These are phyloP conservation scores for Claviceps arundinis DNA, from an alignment of 2,329 filamentous ascomycete species.

Conservation along the genomic window DNA sequence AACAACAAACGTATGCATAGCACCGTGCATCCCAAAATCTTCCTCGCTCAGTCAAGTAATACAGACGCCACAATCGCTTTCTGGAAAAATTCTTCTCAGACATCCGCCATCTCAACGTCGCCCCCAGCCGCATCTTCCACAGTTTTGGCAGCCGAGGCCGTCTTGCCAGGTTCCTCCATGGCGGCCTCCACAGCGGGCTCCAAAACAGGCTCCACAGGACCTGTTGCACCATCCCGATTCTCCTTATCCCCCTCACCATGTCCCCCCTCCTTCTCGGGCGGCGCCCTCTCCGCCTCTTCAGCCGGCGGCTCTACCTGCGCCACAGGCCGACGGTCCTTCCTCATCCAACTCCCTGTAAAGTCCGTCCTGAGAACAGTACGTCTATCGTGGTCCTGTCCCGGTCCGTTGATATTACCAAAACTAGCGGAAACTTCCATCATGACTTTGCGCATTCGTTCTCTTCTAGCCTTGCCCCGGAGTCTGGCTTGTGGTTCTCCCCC, in stretches of 20 bases:
- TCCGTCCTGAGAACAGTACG: slow-evolving; percentile 15
- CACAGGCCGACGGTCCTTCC: slow-evolving; percentile 13
- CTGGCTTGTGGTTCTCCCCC: slow-evolving; percentile 50
- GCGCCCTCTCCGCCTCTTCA: slow-evolving; percentile 12
- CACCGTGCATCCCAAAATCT: no score
- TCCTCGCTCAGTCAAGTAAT: no score
- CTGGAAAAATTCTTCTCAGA: no score
- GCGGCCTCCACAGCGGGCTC: neutral
- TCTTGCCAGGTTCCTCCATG: no score
- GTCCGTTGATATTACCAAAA: slow-evolving; percentile 18
- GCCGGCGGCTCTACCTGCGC: slow-evolving; percentile 8
- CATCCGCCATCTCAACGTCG: no score
- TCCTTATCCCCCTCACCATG: slow-evolving; percentile 33
- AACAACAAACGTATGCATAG: no score
- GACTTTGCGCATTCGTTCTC: slow-evolving; percentile 43
- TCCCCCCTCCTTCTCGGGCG: slow-evolving; percentile 14
- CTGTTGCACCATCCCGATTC: slow-evolving; percentile 21
- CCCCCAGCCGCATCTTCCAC: no score
- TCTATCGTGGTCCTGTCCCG: slow-evolving; percentile 14
- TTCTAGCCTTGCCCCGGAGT: slow-evolving; percentile 39
- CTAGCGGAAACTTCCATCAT: slow-evolving; percentile 36
- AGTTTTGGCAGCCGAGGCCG: no score
- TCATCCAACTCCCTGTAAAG: slow-evolving; percentile 22
- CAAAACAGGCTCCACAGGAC: slow-evolving; percentile 2
- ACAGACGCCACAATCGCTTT: no score